A percentile compares a stretch with the other conserved stretches of the same genome.
Evolutionary conservation across 1,284 basidiomycete species (phyloP).

Genomic region (Austroboletus rostrupii): DNA sequence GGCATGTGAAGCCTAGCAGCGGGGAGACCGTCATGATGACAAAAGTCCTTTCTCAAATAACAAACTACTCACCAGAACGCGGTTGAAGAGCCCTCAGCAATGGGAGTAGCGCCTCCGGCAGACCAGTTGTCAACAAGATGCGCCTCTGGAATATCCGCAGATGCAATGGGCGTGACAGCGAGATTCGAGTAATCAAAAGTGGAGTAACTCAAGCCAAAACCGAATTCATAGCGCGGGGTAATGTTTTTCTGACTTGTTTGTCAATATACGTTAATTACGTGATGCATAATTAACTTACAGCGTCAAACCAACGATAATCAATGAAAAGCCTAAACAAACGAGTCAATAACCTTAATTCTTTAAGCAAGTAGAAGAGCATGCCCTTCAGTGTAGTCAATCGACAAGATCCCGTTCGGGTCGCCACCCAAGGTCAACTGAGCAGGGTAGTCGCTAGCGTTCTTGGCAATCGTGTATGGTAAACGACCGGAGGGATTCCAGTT

Average conservation of each 20-base stretch:
- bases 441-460: slow-evolving; percentile 31
- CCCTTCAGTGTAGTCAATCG: slow-evolving; percentile 38
- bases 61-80: slow-evolving; percentile 28
- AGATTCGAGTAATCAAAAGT: slow-evolving; percentile 67
- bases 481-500: slow-evolving; percentile 51
- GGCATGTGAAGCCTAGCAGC: slow-evolving; percentile 57
- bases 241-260: slow-evolving; percentile 35
- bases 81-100: slow-evolving; percentile 27
- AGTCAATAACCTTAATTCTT: background rate
- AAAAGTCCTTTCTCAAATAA: background rate
- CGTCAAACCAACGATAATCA: slow-evolving; percentile 56
- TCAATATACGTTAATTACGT: background rate
- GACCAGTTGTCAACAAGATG: slow-evolving; percentile 51
- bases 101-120: slow-evolving; percentile 41
- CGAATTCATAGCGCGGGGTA: slow-evolving; percentile 59
- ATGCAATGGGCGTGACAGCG: slow-evolving; percentile 37
- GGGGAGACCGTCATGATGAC: no score
- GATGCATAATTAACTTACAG: slow-evolving; percentile 18
- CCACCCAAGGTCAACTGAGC: slow-evolving; percentile 33
- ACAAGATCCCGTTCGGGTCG: slow-evolving; percentile 21
- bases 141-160: slow-evolving; percentile 31
- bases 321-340: slow-evolving; percentile 39
- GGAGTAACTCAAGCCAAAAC: slow-evolving; percentile 73
- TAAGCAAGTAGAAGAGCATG: slow-evolving; percentile 22
- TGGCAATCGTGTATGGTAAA: slow-evolving; percentile 60